A percentile compares a stretch with the other conserved stretches of the same genome.
Evolutionary conservation across 2,329 filamentous ascomycete genomes (phyloP).

Genomic region (Fusarium multiceps): DNA sequence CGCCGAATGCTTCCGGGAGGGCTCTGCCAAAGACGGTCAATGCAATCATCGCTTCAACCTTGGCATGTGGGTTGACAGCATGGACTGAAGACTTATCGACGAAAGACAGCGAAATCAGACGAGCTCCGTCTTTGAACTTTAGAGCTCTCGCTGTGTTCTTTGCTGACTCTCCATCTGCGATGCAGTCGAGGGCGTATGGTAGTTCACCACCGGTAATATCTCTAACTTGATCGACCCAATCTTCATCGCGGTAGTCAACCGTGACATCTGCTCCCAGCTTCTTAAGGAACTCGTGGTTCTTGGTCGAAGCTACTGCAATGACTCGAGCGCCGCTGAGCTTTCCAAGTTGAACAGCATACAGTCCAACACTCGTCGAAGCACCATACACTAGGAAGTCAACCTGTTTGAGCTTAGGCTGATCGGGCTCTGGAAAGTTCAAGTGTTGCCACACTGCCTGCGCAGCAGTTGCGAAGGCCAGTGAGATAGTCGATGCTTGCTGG

Average conservation of each 20-base stretch:
- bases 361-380: constrained; percentile 14
- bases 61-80: neutral
- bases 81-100: neutral
- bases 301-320: constrained; percentile 9
- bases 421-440: neutral
- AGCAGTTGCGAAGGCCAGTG: constrained; percentile 12
- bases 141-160: neutral
- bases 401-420: accelerated
- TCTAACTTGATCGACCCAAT: constrained; percentile 5
- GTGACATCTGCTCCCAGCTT: neutral
- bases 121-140: neutral
- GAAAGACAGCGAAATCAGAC: neutral
- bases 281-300: neutral
- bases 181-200: constrained; percentile 4
- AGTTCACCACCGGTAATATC: neutral
- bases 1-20: neutral
- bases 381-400: constrained; percentile 1
- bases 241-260: neutral
- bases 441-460: constrained; percentile 4
- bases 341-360: constrained; percentile 15
- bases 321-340: neutral
- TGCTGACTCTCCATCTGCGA: neutral
- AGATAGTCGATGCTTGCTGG: constrained; percentile 9
- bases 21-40: constrained; percentile 15
- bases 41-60: neutral